A percentile compares a stretch with the other conserved stretches of the same genome.
These are phyloP conservation scores for Calophaca sinica DNA, from an alignment of 306 rosid species.

Conservation along the genomic window DNA sequence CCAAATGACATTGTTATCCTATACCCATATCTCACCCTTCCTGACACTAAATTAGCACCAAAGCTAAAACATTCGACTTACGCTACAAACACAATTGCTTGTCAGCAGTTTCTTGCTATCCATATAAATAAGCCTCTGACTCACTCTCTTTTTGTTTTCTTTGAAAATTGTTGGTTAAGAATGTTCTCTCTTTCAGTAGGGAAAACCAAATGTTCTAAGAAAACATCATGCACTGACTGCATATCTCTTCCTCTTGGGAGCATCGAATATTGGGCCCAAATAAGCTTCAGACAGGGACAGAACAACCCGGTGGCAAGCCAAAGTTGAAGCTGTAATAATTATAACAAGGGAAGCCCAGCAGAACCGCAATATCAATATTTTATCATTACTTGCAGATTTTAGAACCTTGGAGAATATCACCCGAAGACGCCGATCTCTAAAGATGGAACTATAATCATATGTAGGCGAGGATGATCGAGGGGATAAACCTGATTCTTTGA, in stretches of 20 bases:
- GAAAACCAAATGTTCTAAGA: constrained; percentile 12
- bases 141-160: neutral
- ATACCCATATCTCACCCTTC: constrained; percentile 38
- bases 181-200: constrained; percentile 32
- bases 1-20: constrained; percentile 30
- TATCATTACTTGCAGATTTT: constrained; percentile 69
- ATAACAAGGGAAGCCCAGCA: constrained; percentile 71
- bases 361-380: constrained; percentile 66
- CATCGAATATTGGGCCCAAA: constrained; percentile 58
- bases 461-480: constrained; percentile 55
- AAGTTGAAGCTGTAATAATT: constrained; percentile 63
- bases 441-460: constrained; percentile 60
- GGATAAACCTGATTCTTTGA: constrained; percentile 55
- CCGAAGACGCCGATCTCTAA: constrained; percentile 76
- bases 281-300: constrained; percentile 73
- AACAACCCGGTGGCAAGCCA: constrained; percentile 71
- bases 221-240: constrained; percentile 69
- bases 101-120: constrained; percentile 30
- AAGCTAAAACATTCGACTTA: constrained; percentile 12
- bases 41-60: constrained; percentile 43
- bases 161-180: constrained; percentile 35
- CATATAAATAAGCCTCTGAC: neutral
- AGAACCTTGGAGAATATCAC: constrained; percentile 68
- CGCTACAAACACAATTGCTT: constrained; percentile 29
- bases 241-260: constrained; percentile 67